Percentiles rank a stretch among this genome's conserved stretches.
These are phyloP conservation scores for Hydrangea macrophylla DNA, from an alignment of 148 eudicot species.

Conservation along the genomic window DNA sequence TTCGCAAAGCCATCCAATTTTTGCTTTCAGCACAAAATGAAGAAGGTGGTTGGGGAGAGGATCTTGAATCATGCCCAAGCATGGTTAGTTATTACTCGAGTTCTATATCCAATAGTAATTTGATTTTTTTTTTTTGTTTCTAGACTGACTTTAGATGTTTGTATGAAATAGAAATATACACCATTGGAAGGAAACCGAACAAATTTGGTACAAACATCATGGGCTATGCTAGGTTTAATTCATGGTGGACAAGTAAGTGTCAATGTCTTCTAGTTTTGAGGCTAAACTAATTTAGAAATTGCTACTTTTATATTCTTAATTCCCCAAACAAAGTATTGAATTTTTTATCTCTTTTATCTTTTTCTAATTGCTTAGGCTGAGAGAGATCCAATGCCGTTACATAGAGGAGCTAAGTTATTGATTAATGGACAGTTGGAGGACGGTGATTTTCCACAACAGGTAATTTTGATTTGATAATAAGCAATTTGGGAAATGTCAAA, in stretches of 20 bases:
- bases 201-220: conserved; percentile 43
- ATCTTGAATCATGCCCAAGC: conserved; percentile 40
- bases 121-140: neutral
- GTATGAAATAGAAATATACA: conserved; percentile 29
- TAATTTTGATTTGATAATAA: neutral
- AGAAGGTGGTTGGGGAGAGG: conserved; percentile 59
- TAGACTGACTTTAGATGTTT: neutral
- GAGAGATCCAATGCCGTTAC: conserved; percentile 43
- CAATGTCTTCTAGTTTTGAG: no score
- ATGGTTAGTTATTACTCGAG: conserved; percentile 16
- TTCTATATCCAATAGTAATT: neutral
- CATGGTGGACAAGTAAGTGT: conserved; percentile 39
- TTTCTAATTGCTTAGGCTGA: conserved; percentile 25
- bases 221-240: conserved; percentile 47
- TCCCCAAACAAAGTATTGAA: neutral
- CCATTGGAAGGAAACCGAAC: conserved; percentile 37
- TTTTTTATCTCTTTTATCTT: neutral
- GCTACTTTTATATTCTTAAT: neutral
- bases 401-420: conserved; percentile 49
- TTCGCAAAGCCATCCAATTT: conserved; percentile 34
- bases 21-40: conserved; percentile 33
- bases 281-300: neutral
- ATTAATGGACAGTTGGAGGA: conserved; percentile 48
- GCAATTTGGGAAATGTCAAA: neutral
- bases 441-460: conserved; percentile 59